Conservation (phyloP, 495 filamentous ascomycete species). For the Penicillium odoratum region DNA sequence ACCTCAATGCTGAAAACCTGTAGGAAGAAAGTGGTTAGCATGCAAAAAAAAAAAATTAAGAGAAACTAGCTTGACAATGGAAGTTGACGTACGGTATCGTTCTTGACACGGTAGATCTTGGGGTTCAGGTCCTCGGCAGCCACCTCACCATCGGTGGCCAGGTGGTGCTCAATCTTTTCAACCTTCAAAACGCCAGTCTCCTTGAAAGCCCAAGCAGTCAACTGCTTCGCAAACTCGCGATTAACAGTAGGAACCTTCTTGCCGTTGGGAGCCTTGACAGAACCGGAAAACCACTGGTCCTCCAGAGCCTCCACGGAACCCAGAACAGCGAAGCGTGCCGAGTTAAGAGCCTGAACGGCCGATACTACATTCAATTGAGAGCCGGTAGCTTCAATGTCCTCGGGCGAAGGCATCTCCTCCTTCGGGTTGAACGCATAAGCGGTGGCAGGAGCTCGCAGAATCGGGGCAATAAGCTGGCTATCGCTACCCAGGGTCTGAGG, state of each 20-base stretch:
- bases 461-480: constrained; percentile 71
- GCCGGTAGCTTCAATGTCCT: constrained; percentile 82
- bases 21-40: constrained; percentile 24
- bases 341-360: constrained; percentile 87
- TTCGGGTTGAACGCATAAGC: constrained; percentile 95
- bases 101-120: constrained; percentile 92
- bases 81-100: constrained; percentile 76
- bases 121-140: constrained; percentile 64
- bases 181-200: constrained; percentile 89
- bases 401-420: constrained; percentile 71
- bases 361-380: constrained; percentile 79
- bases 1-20: constrained; percentile 87
- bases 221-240: constrained; percentile 77
- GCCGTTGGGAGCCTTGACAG: constrained; percentile 61
- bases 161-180: constrained; percentile 76
- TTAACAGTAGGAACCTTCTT: constrained; percentile 70
- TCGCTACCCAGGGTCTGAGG: constrained; percentile 79
- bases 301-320: constrained; percentile 84
- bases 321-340: constrained; percentile 82
- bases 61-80: constrained; percentile 1
- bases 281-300: constrained; percentile 85
- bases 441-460: constrained; percentile 76
- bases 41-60: constrained; percentile 3
- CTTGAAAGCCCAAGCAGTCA: constrained; percentile 90
- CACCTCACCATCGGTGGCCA: constrained; percentile 48